Evolutionary conservation across 192 early-diverging fungal genomes (phyloP).

Genomic region (Coemansia sp.): DNA sequence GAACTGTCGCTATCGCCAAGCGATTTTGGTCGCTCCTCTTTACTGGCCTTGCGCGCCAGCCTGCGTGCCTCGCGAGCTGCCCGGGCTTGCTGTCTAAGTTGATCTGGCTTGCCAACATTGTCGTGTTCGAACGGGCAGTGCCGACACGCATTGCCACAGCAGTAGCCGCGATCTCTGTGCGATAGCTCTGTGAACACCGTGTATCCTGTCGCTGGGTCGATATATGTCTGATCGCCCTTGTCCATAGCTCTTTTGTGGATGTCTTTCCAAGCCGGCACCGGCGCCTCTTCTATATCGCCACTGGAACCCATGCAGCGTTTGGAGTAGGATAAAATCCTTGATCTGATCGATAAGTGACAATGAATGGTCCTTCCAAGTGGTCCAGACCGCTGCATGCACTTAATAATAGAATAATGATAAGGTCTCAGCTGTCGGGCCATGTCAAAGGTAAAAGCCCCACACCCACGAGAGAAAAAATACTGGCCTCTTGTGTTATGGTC

Average conservation of each 20-base stretch:
- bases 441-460: neutral
- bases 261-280: slow-evolving; percentile 11
- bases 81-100: slow-evolving; percentile 17
- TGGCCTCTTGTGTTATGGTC: neutral
- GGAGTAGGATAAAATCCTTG: neutral
- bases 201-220: slow-evolving; percentile 69
- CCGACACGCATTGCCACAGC: slow-evolving; percentile 69
- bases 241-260: slow-evolving; percentile 13
- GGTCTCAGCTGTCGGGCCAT: neutral
- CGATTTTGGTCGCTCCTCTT: neutral
- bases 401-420: neutral
- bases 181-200: slow-evolving; percentile 66
- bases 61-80: slow-evolving; percentile 13
- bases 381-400: neutral
- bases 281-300: slow-evolving; percentile 18
- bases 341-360: neutral
- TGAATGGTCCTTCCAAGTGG: neutral
- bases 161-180: slow-evolving; percentile 63
- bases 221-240: slow-evolving; percentile 51
- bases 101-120: slow-evolving; percentile 64
- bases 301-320: neutral
- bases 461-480: neutral
- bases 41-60: neutral
- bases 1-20: neutral
- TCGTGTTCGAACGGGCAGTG: slow-evolving; percentile 65